A percentile compares a stretch with the other conserved stretches of the same genome.
Conservation (phyloP, 345 rosid species). For the Gossypium australe region DNA sequence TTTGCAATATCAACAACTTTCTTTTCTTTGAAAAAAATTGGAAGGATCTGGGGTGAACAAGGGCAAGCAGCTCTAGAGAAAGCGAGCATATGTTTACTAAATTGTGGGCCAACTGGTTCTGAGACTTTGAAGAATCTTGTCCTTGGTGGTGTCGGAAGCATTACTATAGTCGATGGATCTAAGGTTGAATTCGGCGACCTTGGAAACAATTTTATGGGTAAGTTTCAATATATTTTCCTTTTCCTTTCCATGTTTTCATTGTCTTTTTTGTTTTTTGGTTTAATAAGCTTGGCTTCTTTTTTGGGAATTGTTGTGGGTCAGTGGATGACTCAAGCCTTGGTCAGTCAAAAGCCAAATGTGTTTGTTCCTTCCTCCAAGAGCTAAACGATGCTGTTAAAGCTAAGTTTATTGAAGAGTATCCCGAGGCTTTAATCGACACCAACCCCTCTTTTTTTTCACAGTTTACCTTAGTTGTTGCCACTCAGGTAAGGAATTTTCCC, state of each 20-base stretch:
- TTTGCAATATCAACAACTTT: not conserved
- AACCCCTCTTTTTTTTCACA: slow-evolving; percentile 84
- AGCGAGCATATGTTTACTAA: slow-evolving; percentile 87
- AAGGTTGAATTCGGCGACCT: slow-evolving; percentile 83
- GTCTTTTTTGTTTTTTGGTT: not conserved
- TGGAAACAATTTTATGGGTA: slow-evolving; percentile 96
- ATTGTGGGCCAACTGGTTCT: slow-evolving; percentile 97
- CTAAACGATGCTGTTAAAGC: slow-evolving; percentile 96
- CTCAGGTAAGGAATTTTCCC: slow-evolving; percentile 51
- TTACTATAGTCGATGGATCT: slow-evolving; percentile 91
- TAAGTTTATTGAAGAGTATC: slow-evolving; percentile 91
- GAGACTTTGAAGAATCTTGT: slow-evolving; percentile 95
- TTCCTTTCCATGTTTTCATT: slow-evolving; percentile 11
- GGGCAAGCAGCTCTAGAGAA: slow-evolving; percentile 87
- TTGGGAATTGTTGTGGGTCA: slow-evolving; percentile 21
- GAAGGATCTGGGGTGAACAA: slow-evolving; percentile 96
- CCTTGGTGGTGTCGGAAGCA: slow-evolving; percentile 93
- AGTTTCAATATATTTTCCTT: not conserved
- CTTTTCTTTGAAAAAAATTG: not conserved
- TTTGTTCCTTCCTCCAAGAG: slow-evolving; percentile 88
- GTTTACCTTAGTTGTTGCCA: slow-evolving; percentile 84
- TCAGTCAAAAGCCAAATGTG: slow-evolving; percentile 82
- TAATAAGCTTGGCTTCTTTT: slow-evolving; percentile 5
- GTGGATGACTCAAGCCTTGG: slow-evolving; percentile 80
- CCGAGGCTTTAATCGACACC: slow-evolving; percentile 55